phyloP scores from a whole-genome alignment of 768 basidiomycete genomes.

The Auricularia sp. region DNA sequence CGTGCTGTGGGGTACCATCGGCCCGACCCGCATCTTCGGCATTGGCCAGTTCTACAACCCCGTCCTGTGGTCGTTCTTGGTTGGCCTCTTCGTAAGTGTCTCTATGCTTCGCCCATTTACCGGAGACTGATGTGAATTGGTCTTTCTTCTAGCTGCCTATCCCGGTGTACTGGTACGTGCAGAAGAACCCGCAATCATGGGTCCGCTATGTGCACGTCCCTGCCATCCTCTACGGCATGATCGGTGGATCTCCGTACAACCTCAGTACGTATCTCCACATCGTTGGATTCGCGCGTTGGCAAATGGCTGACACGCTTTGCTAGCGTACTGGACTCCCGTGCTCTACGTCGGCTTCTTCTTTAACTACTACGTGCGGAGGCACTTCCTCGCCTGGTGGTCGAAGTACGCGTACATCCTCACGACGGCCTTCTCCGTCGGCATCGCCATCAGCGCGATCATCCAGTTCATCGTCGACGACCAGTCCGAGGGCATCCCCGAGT shows the following conservation, averaged over 20 bases:
- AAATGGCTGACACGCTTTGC: not conserved
- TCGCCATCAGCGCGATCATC: constrained; percentile 22
- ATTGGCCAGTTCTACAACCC: constrained; percentile 11
- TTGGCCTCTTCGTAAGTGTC: constrained; percentile 15
- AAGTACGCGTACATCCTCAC: constrained; percentile 17
- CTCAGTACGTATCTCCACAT: not conserved
- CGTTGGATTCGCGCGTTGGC: not conserved
- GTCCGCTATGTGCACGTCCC: constrained; percentile 5
- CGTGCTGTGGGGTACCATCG: constrained; percentile 24
- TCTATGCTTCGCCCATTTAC: too few relatives aligned
- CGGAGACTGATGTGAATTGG: too few relatives aligned
- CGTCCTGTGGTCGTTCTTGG: constrained; percentile 23
- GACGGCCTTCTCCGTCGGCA: constrained; percentile 20
- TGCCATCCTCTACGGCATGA: constrained; percentile 2
- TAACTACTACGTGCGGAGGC: constrained; percentile 4
- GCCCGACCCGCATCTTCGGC: constrained; percentile 14
- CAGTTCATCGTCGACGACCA: constrained; percentile 20
- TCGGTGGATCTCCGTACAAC: constrained; percentile 5
- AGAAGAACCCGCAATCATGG: not conserved
- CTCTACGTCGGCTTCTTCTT: not conserved
- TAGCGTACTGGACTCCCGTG: not conserved
- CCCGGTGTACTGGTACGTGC: not conserved
- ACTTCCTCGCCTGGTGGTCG: constrained; percentile 9
- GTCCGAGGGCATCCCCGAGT: constrained; percentile 2
- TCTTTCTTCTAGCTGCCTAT: not conserved